Evolutionary conservation across 2,329 filamentous ascomycete species (phyloP).

Genomic region (Sporothrix curviconia): DNA sequence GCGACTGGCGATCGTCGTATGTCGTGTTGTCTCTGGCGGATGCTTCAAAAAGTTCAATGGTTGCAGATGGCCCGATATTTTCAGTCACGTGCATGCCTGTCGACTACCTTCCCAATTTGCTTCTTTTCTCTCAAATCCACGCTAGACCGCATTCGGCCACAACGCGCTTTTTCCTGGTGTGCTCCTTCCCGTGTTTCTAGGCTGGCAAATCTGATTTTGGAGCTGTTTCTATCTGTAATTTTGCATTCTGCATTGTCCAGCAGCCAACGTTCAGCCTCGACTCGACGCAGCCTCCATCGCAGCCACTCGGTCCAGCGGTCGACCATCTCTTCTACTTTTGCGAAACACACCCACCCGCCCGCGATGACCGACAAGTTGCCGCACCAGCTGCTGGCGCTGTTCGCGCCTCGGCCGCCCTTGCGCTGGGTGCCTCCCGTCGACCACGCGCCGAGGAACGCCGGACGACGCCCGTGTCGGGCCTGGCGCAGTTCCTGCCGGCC

Average conservation of each 20-base stretch:
- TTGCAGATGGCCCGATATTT: neutral
- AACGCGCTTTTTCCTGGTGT: conserved; percentile 1
- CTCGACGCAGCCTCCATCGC: neutral
- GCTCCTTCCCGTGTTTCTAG: conserved; percentile 7
- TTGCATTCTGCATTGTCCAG: too few species aligned
- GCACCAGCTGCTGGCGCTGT: conserved; percentile 84
- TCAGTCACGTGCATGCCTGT: neutral
- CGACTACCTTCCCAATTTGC: neutral
- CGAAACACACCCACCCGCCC: neutral
- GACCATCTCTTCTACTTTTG: neutral
- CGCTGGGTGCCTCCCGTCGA: conserved; percentile 83
- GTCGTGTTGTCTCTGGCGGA: too few species aligned
- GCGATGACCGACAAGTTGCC: conserved; percentile 94
- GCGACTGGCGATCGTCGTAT: neutral
- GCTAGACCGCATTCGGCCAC: neutral
- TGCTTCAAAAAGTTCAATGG: too few species aligned
- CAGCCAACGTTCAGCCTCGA: too few species aligned
- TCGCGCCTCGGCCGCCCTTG: conserved; percentile 86
- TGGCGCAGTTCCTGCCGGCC: conserved; percentile 68
- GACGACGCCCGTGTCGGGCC: conserved; percentile 64
- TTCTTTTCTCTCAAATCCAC: neutral
- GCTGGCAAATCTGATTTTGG: conserved; percentile 7
- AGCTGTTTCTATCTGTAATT: too few species aligned
- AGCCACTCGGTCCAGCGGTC: neutral
- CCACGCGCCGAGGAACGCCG: conserved; percentile 71